phyloP scores from a whole-genome alignment of 2,329 filamentous ascomycete species.

The Cladosporium sp. region DNA sequence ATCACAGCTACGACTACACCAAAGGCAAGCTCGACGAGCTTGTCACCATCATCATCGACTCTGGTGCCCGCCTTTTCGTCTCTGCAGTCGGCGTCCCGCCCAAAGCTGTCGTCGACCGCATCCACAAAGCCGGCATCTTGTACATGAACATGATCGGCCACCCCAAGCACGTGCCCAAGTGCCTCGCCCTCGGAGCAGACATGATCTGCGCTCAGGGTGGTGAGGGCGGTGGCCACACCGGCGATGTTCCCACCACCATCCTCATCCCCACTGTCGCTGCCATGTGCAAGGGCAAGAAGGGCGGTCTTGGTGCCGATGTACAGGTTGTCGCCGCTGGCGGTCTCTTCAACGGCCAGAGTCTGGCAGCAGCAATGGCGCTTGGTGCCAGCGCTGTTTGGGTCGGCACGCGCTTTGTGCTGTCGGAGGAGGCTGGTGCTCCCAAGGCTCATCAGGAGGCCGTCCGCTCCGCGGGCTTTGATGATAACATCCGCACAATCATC shows the following conservation, averaged over 20 bases:
- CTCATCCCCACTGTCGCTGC: slow-evolving; percentile 91
- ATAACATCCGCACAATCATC: slow-evolving; percentile 95
- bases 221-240: slow-evolving; percentile 77
- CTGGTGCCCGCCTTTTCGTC: slow-evolving; percentile 87
- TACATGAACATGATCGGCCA: slow-evolving; percentile 99
- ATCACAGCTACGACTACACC: slow-evolving; percentile 90
- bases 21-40: slow-evolving; percentile 96
- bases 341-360: slow-evolving; percentile 84
- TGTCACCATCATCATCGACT: slow-evolving; percentile 87
- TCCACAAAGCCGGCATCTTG: slow-evolving; percentile 81
- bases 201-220: slow-evolving; percentile 98
- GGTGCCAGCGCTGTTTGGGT: slow-evolving; percentile 93
- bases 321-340: slow-evolving; percentile 92
- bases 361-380: slow-evolving; percentile 88
- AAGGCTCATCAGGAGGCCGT: slow-evolving; percentile 95
- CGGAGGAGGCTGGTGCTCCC: slow-evolving; percentile 89
- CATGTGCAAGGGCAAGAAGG: slow-evolving; percentile 74
- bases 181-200: slow-evolving; percentile 84
- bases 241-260: slow-evolving; percentile 84
- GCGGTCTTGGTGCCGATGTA: slow-evolving; percentile 78
- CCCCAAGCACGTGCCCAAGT: slow-evolving; percentile 98
- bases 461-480: slow-evolving; percentile 83
- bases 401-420: slow-evolving; percentile 90
- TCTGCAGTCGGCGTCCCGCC: slow-evolving; percentile 93
- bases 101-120: slow-evolving; percentile 78